Evolutionary conservation across 1,139 yeast species (phyloP).

Genomic region (Pichia sp.): DNA sequence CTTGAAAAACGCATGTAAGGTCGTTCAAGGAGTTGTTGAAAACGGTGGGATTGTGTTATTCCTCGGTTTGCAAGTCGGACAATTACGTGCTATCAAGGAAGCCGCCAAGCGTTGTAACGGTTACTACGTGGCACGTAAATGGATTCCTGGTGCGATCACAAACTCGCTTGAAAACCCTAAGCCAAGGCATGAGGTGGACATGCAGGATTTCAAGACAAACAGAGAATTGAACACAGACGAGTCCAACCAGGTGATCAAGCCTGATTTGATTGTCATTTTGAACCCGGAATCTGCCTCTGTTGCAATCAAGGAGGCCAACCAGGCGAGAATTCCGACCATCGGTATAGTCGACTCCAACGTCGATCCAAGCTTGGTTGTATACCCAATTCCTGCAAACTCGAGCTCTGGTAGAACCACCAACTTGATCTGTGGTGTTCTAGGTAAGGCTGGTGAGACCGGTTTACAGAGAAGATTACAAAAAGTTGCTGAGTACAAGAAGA

Average conservation of each 20-base stretch:
- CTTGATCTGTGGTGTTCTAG: constrained; percentile 74
- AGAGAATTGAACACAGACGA: constrained; percentile 49
- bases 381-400: constrained; percentile 95
- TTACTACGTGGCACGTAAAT: constrained; percentile 75
- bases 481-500: constrained; percentile 34
- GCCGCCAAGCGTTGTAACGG: constrained; percentile 80
- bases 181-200: constrained; percentile 64
- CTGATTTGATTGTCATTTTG: constrained; percentile 80
- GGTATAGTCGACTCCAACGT: constrained; percentile 92
- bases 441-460: constrained; percentile 83
- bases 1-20: constrained; percentile 74
- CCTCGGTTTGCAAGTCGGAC: constrained; percentile 82
- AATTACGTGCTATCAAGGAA: constrained; percentile 65
- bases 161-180: constrained; percentile 75
- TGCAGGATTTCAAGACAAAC: constrained; percentile 57
- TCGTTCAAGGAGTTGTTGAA: constrained; percentile 73
- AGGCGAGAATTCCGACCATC: constrained; percentile 82
- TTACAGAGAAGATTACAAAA: constrained; percentile 49
- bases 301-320: constrained; percentile 77
- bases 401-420: constrained; percentile 80
- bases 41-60: constrained; percentile 82
- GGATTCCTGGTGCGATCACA: constrained; percentile 95
- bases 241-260: constrained; percentile 54
- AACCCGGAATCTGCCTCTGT: constrained; percentile 87
- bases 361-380: constrained; percentile 84